Base-by-base conservation (phyloP, 768 basidiomycete genomes). In the Serendipita vermifera region DNA sequence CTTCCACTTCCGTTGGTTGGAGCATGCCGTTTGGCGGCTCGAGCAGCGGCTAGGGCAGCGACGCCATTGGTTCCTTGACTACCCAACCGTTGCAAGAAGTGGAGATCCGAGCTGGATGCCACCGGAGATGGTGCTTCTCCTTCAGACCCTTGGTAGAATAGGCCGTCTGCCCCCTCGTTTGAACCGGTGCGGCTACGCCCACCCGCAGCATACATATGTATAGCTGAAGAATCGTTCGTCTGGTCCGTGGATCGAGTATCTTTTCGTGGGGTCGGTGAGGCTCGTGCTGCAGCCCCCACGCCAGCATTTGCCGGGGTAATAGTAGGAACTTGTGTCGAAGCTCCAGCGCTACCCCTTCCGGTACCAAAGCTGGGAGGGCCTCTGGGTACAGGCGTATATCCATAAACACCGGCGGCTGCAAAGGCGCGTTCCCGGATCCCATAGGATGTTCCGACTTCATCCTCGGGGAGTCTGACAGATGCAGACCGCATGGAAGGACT, bases 401-500 rank as follows among this genome's bases (percentile, higher is more conserved):
- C 41, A 43, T 43, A 43, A 24, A 43, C 41, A 11, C 41, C 41
- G 11, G 41, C 41, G 13, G 41, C 41, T 43, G 20, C 41, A 11
- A 43, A 43, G 14, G 41, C 41, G 14, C 41, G 41, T 11, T 43
- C 41, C 11, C 41, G 41, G 20, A 43, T 43, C 14, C 41, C 24
- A 22, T 43, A 43, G 13, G 41, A 11, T 11, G 41, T 43, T 13
- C 41, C 41, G 13, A 43, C 41, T 15, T 43, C 41, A 22, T 43
- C 41, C 9, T 43, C 41, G 11, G 41, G 41, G 11, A 43, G 11
- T 15, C 41, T 13, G 26, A 43, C 26, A 11, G 41, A 43, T 43
- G 41, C 41, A 22, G 41, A 43, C 11, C 41, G 41, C 24, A 43
- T 43, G 14, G 41, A 43, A 15, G 41, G 41, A 43, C 41, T 43